Evolutionary conservation across 2,329 filamentous ascomycete species (phyloP).

Genomic region (Aspergillus terreus): DNA sequence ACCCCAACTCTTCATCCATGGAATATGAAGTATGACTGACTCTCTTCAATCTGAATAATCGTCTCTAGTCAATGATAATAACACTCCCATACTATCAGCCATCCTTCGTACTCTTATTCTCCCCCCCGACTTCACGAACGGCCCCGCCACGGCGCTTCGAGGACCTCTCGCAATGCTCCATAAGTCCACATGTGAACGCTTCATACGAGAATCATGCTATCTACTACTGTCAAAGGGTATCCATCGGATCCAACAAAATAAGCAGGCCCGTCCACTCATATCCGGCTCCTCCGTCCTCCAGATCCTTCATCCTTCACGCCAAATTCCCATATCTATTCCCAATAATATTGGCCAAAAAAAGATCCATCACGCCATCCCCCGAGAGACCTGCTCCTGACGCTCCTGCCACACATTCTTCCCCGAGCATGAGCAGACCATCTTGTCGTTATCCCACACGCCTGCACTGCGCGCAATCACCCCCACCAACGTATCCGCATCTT

Average conservation of each 20-base stretch:
- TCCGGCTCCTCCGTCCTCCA: not conserved
- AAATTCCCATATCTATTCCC: not conserved
- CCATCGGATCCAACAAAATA: not conserved
- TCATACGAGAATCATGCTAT: not conserved
- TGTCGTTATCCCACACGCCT: conserved; percentile 98
- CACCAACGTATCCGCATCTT: conserved; percentile 81
- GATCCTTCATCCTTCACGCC: not conserved
- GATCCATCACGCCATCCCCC: conserved; percentile 74
- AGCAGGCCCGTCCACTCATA: not conserved
- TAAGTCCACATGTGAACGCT: not conserved
- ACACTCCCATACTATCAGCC: not conserved
- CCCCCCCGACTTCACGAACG: not conserved
- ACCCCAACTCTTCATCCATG: not conserved
- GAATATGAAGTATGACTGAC: not conserved
- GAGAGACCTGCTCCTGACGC: conserved; percentile 79
- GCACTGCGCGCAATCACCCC: conserved; percentile 94
- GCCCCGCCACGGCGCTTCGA: conserved; percentile 9
- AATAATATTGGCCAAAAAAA: not conserved
- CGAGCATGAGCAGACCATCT: conserved; percentile 95
- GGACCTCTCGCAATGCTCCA: not conserved
- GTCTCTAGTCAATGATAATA: no score
- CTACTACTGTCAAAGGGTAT: not conserved
- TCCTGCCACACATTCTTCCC: conserved; percentile 99
- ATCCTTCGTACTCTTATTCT: not conserved
- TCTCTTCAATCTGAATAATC: no score